Evolutionary conservation across 129 eudicot genomes (phyloP), one percentile per base, ranked within the genome.

Genomic region (Chrysanthemum seticuspe): DNA sequence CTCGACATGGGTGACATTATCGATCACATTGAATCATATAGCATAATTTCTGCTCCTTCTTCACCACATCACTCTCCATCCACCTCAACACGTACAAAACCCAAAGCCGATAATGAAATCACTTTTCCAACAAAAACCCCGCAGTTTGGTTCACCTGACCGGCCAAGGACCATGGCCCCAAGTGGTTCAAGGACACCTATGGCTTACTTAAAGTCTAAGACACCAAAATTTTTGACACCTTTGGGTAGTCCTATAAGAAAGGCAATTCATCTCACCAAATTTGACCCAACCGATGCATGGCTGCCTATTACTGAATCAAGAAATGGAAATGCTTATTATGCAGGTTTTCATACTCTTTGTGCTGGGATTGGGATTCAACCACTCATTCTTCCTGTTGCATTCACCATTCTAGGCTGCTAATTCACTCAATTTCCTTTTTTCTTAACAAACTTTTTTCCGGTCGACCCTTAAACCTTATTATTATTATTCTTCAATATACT

Each of bases 361-460:
- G 77, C 88, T 27, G 88, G 88, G 23, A 72, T 84, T 27, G 88
- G 88, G 48, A 54, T 84, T 40, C 88, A 84, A 63, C 79, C 88
- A 11, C 85, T 84, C 45, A 55, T 80, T 36, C 82, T 84, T 56
- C 88, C 83, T 27, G 74, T 84, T 65, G 80, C 88, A 63, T 76
- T 84, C 45, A 74, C 85, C n/a, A 62, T 65, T 54, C 83, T 84
- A 61, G 88, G 96, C 70, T 90, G 68, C 50, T 63, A 23, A 60
- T 1, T 56, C 2, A 16, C 6, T 56, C 7, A 16, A 52, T 53
- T 53, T 53, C 58, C 55, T 10, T 2, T 50, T 10, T 50, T 3
- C 21, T 50, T 9, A 50, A 11, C 12, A 8, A 14, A 4, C 14
- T 50, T 50, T 50, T 14, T 50, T 10, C 10, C 2, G 13, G 13